Evolutionary conservation across 768 basidiomycete genomes (phyloP).

Genomic region (Lentinula aciculospora): DNA sequence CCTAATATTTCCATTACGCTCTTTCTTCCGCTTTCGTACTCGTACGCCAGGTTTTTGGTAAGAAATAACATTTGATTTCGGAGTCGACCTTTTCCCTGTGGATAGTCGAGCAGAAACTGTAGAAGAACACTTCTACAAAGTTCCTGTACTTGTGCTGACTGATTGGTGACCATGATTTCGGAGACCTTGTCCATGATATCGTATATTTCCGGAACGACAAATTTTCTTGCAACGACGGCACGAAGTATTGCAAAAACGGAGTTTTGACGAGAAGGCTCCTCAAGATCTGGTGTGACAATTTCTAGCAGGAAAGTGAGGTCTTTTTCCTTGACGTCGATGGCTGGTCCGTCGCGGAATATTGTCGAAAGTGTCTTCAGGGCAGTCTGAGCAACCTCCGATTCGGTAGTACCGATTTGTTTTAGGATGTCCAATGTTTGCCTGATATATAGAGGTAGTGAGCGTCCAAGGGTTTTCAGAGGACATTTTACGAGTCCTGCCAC

Average conservation of each 20-base stretch:
- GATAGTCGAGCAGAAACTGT: conserved; percentile 95
- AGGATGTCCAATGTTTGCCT: conserved; percentile 81
- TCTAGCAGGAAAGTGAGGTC: conserved; percentile 86
- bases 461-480: conserved; percentile 68
- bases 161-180: conserved; percentile 89
- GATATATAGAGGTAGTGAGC: conserved; percentile 77
- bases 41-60: conserved; percentile 87
- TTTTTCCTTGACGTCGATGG: conserved; percentile 79
- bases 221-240: conserved; percentile 84
- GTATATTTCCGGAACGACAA: conserved; percentile 95
- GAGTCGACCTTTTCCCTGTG: conserved; percentile 89
- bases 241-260: conserved; percentile 86
- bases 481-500: conserved; percentile 78
- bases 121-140: conserved; percentile 83
- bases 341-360: conserved; percentile 85
- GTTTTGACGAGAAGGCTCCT: conserved; percentile 81
- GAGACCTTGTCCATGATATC: conserved; percentile 93
- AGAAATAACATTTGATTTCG: conserved; percentile 87
- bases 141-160: conserved; percentile 88
- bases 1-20: conserved; percentile 95
- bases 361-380: conserved; percentile 82
- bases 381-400: conserved; percentile 85
- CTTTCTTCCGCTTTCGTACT: conserved; percentile 81
- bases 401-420: conserved; percentile 76
- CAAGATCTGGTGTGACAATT: conserved; percentile 82